These are phyloP conservation scores for Ganoderma lucidum DNA, from an alignment of 1,284 basidiomycete genomes.

Conservation along the genomic window DNA sequence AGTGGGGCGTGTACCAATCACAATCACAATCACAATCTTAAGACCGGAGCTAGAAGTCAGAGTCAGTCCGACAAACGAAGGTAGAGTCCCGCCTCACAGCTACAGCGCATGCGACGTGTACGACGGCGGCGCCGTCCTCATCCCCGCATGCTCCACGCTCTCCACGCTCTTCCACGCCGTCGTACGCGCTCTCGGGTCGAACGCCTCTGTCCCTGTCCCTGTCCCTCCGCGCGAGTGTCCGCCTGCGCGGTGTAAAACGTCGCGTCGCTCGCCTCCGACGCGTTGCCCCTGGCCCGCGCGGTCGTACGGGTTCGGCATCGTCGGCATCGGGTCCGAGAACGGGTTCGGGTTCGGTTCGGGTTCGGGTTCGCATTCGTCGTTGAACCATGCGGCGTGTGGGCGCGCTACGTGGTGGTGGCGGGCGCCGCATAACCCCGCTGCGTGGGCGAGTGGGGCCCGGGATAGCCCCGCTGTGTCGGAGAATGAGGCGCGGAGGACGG, in stretches of 20 bases:
- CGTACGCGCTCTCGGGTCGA: slow-evolving; percentile 16
- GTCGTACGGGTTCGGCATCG: slow-evolving; percentile 34
- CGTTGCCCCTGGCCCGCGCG: slow-evolving; percentile 21
- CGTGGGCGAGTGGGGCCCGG: slow-evolving; percentile 3
- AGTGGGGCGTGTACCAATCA: not conserved
- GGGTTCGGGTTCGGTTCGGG: slow-evolving; percentile 29
- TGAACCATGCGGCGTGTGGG: not conserved
- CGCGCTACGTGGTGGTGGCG: slow-evolving; percentile 6
- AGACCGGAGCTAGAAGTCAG: not conserved
- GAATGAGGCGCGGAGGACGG: slow-evolving; percentile 1
- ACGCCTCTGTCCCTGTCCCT: not conserved
- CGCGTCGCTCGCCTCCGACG: slow-evolving; percentile 30
- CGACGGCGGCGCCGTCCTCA: slow-evolving; percentile 14
- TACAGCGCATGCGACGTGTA: slow-evolving; percentile 14
- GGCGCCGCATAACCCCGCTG: not conserved
- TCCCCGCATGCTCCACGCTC: not conserved
- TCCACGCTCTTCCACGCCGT: not conserved
- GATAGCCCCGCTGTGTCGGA: not conserved
- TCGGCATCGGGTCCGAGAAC: slow-evolving; percentile 22
- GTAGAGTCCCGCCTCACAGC: too few relatives aligned
- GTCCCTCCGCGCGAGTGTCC: slow-evolving; percentile 19
- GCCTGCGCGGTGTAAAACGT: slow-evolving; percentile 34
- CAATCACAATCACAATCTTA: not conserved
- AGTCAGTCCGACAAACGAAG: not conserved
- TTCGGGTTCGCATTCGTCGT: slow-evolving; percentile 22